These are phyloP conservation scores for Phytophthora sp. DNA, from an alignment of 352 stramenopile species.

Conservation along the genomic window DNA sequence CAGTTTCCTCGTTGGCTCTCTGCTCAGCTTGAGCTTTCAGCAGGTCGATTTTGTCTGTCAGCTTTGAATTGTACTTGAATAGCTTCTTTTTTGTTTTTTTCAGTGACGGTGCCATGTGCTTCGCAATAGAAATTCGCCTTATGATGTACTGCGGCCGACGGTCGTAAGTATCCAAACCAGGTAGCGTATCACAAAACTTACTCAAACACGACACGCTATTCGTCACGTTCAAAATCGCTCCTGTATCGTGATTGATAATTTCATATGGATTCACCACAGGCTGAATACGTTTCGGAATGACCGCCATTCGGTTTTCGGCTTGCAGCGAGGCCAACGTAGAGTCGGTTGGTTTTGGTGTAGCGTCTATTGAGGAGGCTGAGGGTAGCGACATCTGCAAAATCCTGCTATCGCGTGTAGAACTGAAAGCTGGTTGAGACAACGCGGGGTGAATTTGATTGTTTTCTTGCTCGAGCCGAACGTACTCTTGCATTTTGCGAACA, in stretches of 20 bases:
- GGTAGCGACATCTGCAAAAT: slow-evolving; percentile 19
- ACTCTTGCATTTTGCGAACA: slow-evolving; percentile 66
- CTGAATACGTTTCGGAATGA: slow-evolving; percentile 24
- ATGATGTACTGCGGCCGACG: slow-evolving; percentile 77
- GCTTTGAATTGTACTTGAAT: slow-evolving; percentile 79
- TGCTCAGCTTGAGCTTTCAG: slow-evolving; percentile 50
- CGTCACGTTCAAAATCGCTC: slow-evolving; percentile 60
- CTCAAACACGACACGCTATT: slow-evolving; percentile 77
- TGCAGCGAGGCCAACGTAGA: slow-evolving; percentile 30
- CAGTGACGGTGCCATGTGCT: slow-evolving; percentile 50
- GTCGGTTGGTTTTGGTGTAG: not conserved
- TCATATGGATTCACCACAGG: slow-evolving; percentile 48
- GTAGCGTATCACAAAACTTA: slow-evolving; percentile 83
- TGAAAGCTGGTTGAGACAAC: slow-evolving; percentile 1
- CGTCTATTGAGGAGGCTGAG: slow-evolving; percentile 11
- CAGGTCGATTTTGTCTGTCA: slow-evolving; percentile 83
- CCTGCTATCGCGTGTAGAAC: slow-evolving; percentile 2
- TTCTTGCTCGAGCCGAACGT: slow-evolving; percentile 55
- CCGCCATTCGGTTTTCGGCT: slow-evolving; percentile 9
- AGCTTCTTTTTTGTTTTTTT: slow-evolving; percentile 79
- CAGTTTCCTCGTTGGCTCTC: slow-evolving; percentile 35
- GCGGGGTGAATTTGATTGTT: slow-evolving; percentile 13
- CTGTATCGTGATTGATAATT: slow-evolving; percentile 68
- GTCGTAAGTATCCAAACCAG: slow-evolving; percentile 84
- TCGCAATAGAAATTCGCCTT: slow-evolving; percentile 62